phyloP scores from a whole-genome alignment of 2,329 filamentous ascomycete genomes.

The Talaromyces sp. region DNA sequence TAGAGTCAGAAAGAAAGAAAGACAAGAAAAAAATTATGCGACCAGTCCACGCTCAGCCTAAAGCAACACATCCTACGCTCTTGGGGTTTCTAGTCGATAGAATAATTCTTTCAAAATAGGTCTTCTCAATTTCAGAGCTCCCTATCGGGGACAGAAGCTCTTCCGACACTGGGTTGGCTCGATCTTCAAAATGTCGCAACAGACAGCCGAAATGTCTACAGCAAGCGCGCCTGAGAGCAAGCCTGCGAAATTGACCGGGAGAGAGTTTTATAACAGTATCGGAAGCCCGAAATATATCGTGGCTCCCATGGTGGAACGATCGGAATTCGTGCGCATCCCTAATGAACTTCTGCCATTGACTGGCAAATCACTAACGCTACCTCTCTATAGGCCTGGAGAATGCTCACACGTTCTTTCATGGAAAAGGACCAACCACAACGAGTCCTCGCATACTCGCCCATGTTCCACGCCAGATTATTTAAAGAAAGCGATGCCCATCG shows the following conservation, averaged over 20 bases:
- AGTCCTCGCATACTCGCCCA: conserved; percentile 87
- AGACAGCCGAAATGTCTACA: conserved; percentile 21
- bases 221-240: conserved; percentile 20
- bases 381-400: conserved; percentile 75
- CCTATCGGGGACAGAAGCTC: conserved; percentile 27
- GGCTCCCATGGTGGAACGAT: conserved; percentile 97
- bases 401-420: conserved; percentile 92
- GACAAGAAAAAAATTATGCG: not conserved
- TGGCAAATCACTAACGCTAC: conserved; percentile 19
- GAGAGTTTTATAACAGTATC: conserved; percentile 92
- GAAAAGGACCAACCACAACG: conserved; percentile 60
- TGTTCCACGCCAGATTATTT: conserved; percentile 93
- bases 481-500: conserved; percentile 73
- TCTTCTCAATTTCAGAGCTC: conserved; percentile 25
- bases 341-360: not conserved
- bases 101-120: conserved; percentile 30
- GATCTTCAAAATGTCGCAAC: conserved; percentile 25
- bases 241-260: conserved; percentile 66
- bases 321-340: conserved; percentile 73
- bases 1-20: not conserved
- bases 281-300: conserved; percentile 87
- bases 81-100: not conserved
- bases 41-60: not conserved
- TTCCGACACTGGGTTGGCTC: conserved; percentile 14
- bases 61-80: not conserved